A percentile compares a stretch with the other conserved stretches of the same genome.
Evolutionary conservation across 495 filamentous ascomycete species (phyloP).

Genomic region (Bombardia bombarda): DNA sequence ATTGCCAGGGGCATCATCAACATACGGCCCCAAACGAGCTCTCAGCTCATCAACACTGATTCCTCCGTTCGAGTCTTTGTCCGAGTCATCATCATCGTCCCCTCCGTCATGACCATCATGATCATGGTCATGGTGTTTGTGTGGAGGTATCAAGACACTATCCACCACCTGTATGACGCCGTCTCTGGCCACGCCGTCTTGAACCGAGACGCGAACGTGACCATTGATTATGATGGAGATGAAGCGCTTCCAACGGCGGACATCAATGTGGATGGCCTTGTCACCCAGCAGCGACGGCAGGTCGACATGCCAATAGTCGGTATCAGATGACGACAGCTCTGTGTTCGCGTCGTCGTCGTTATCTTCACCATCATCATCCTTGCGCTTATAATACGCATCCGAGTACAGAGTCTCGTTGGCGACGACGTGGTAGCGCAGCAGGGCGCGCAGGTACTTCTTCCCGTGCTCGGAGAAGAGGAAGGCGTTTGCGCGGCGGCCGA

Average conservation of each 20-base stretch:
- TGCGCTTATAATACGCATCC: conserved; percentile 58
- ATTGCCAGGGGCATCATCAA: conserved; percentile 5
- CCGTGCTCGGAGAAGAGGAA: conserved; percentile 73
- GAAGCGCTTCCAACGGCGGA: conserved; percentile 53
- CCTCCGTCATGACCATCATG: conserved; percentile 8
- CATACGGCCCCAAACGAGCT: conserved; percentile 18
- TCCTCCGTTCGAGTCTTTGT: conserved; percentile 4
- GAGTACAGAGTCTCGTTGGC: conserved; percentile 70
- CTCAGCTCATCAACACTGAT: conserved; percentile 20
- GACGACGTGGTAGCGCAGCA: conserved; percentile 74
- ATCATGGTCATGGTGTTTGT: conserved; percentile 22
- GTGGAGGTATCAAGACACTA: conserved; percentile 68
- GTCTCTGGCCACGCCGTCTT: conserved; percentile 62
- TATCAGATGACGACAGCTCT: conserved; percentile 1
- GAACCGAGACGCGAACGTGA: conserved; percentile 45
- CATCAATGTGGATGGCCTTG: conserved; percentile 54
- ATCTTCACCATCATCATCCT: conserved; percentile 7
- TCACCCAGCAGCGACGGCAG: conserved; percentile 58
- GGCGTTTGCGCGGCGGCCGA: conserved; percentile 60
- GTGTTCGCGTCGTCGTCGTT: conserved; percentile 2
- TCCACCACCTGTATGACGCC: conserved; percentile 70
- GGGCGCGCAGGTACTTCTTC: conserved; percentile 57
- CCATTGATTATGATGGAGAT: conserved; percentile 66
- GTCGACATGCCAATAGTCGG: conserved; percentile 46
- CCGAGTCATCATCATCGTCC: conserved; percentile 8